Percentiles rank a stretch among this genome's conserved stretches.
Evolutionary conservation across 306 rosid genomes (phyloP).

Genomic region (Quercus cerris): DNA sequence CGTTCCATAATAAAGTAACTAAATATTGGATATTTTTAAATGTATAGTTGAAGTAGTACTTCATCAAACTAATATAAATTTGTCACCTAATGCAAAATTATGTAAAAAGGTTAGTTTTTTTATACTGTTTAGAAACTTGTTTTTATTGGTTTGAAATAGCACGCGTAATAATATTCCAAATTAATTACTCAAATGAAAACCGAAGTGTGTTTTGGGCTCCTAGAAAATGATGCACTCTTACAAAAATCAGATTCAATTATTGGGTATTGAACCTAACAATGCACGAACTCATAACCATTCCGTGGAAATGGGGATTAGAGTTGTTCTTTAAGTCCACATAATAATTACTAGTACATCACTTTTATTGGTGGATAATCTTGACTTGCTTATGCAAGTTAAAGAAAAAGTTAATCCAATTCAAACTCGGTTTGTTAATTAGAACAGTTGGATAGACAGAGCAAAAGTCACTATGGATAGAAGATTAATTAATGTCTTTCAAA

Average conservation of each 20-base stretch:
- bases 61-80: too few species aligned
- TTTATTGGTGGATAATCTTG: constrained; percentile 48
- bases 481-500: too few species aligned
- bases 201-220: not conserved
- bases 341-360: constrained; percentile 30
- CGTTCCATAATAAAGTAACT: too few species aligned
- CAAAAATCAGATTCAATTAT: not conserved
- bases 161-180: too few species aligned
- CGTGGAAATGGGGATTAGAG: constrained; percentile 16
- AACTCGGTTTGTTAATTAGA: constrained; percentile 19
- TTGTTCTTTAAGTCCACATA: constrained; percentile 14
- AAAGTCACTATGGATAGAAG: constrained; percentile 2
- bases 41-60: too few species aligned
- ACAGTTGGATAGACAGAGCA: constrained; percentile 1
- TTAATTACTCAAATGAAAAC: not conserved
- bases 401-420: constrained; percentile 11
- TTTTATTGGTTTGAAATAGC: too few species aligned
- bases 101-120: too few species aligned
- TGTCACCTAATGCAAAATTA: too few species aligned
- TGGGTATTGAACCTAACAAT: not conserved
- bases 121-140: too few species aligned
- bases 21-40: too few species aligned
- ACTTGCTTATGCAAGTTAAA: constrained; percentile 27
- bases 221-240: too few species aligned
- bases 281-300: constrained; percentile 16